These are phyloP conservation scores for Sclerotinia sclerotiorum DNA, from an alignment of 2,329 filamentous ascomycete genomes.

Conservation along the genomic window DNA sequence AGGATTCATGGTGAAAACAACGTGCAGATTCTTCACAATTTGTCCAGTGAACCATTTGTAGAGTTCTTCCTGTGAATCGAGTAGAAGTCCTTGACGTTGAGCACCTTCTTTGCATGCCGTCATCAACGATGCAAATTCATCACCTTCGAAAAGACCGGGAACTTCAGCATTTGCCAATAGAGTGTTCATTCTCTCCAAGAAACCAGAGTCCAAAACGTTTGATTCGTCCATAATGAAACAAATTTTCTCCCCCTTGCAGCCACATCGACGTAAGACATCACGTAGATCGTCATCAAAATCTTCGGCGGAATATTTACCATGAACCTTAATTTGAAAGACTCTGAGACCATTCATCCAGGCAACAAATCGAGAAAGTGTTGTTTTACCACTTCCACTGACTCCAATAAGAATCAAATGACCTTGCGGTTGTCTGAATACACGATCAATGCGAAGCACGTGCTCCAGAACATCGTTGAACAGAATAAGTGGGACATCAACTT, in stretches of 20 bases:
- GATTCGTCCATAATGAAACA: constrained; percentile 99
- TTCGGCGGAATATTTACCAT: constrained; percentile 95
- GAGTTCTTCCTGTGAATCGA: constrained; percentile 98
- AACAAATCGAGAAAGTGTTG: constrained; percentile 94
- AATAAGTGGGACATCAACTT: constrained; percentile 96
- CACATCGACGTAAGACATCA: constrained; percentile 87
- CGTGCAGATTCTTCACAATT: constrained; percentile 97
- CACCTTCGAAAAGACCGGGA: constrained; percentile 96
- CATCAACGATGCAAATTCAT: constrained; percentile 98
- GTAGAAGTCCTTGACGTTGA: constrained; percentile 87
- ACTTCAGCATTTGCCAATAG: constrained; percentile 98
- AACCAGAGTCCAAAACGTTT: constrained; percentile 97
- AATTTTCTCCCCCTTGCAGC: constrained; percentile 98
- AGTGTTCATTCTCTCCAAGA: constrained; percentile 99
- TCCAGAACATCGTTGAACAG: constrained; percentile 99
- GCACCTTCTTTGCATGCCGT: constrained; percentile 98
- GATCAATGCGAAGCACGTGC: constrained; percentile 95
- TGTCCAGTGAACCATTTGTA: constrained; percentile 99
- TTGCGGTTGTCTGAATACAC: constrained; percentile 97
- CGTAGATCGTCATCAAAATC: constrained; percentile 98
- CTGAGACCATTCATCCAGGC: constrained; percentile 99
- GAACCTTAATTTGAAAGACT: constrained; percentile 99
- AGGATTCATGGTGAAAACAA: constrained; percentile 99
- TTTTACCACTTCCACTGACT: constrained; percentile 98
- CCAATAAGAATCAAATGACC: constrained; percentile 98